phyloP scores from a whole-genome alignment of 495 filamentous ascomycete genomes.

The Aspergillus affinis region DNA sequence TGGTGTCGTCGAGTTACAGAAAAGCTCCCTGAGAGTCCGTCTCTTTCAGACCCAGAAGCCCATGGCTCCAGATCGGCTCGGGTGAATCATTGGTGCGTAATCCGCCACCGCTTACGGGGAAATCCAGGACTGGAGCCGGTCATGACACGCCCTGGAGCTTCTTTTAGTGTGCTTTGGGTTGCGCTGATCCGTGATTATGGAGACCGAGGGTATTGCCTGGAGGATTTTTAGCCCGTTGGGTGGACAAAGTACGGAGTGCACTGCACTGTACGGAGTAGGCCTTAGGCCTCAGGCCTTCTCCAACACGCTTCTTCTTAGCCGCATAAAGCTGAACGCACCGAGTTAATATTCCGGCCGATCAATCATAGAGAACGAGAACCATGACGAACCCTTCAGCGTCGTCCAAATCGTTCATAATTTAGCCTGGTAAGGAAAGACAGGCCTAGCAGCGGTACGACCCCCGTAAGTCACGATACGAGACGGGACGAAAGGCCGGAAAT shows the following conservation, averaged over 20 bases:
- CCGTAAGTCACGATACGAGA: neutral
- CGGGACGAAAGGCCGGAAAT: neutral
- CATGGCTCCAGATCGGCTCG: slow-evolving; percentile 8
- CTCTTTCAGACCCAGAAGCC: neutral
- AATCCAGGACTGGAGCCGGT: slow-evolving; percentile 3
- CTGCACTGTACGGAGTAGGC: no score
- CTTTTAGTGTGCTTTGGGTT: slow-evolving; percentile 7
- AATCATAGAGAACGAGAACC: neutral
- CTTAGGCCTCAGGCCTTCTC: neutral
- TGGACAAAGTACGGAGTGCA: no score
- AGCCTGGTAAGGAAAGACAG: no score
- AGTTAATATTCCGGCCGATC: slow-evolving; percentile 6
- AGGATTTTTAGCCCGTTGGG: neutral
- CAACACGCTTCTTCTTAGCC: no score
- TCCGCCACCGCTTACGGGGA: slow-evolving; percentile 14
- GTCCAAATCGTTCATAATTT: neutral
- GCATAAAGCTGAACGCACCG: no score
- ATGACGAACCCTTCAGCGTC: neutral
- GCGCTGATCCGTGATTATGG: slow-evolving; percentile 4
- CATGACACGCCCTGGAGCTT: slow-evolving; percentile 3
- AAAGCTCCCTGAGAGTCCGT: neutral
- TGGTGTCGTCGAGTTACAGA: neutral
- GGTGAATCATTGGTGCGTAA: slow-evolving; percentile 16
- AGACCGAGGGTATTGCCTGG: neutral
- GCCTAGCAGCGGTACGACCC: neutral